phyloP scores from a whole-genome alignment of 805 yeast genomes.

The Isabelozyma rhagii region DNA sequence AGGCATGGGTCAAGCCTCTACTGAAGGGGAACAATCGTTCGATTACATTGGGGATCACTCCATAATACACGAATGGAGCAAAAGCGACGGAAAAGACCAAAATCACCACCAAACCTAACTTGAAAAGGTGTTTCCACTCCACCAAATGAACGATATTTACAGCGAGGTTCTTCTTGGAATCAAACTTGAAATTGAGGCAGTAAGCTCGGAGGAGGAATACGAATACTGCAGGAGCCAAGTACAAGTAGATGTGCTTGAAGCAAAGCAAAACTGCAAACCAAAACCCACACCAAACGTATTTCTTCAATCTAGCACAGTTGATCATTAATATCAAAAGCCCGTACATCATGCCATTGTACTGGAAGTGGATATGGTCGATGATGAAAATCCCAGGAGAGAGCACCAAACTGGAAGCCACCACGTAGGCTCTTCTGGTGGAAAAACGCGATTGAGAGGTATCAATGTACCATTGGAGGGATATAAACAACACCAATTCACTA shows the following conservation, averaged over 20 bases:
- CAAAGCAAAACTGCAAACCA: constrained; percentile 77
- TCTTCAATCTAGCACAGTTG: constrained; percentile 60
- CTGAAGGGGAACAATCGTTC: constrained; percentile 86
- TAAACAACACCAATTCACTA: constrained; percentile 70
- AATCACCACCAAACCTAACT: constrained; percentile 62
- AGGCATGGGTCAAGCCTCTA: constrained; percentile 94
- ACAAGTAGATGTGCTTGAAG: constrained; percentile 90
- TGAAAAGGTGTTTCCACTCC: constrained; percentile 56
- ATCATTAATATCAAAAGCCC: constrained; percentile 77
- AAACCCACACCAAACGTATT: constrained; percentile 58
- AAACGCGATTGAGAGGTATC: constrained; percentile 37
- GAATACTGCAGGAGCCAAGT: constrained; percentile 92
- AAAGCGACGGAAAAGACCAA: constrained; percentile 65
- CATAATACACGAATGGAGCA: constrained; percentile 68
- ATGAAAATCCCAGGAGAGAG: constrained; percentile 87
- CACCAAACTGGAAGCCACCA: constrained; percentile 76
- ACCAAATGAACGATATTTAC: constrained; percentile 33
- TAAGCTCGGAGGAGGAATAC: constrained; percentile 72
- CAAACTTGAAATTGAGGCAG: constrained; percentile 48
- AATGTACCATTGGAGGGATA: constrained; percentile 69
- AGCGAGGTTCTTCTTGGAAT: constrained; percentile 17
- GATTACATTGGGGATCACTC: constrained; percentile 62
- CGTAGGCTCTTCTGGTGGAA: constrained; percentile 54
- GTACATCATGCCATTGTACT: constrained; percentile 91
- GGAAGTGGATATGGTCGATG: constrained; percentile 95